Conservation (phyloP, 1,284 basidiomycete species). For the Neonothopanus nambi region DNA sequence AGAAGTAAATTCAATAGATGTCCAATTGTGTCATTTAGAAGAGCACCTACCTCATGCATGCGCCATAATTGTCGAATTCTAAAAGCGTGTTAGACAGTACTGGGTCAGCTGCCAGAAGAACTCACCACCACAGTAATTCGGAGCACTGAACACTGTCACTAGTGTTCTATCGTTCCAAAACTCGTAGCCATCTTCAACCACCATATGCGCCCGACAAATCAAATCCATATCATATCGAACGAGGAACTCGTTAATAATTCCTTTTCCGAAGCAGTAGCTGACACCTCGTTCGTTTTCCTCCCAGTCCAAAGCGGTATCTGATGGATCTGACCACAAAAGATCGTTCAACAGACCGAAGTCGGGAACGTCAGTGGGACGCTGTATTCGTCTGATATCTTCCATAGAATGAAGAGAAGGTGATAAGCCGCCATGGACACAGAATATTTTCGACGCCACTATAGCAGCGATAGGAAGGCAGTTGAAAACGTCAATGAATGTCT, state of each 20-base stretch:
- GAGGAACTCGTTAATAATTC: slow-evolving; percentile 95
- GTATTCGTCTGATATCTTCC: slow-evolving; percentile 99
- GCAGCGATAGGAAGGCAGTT: slow-evolving; percentile 98
- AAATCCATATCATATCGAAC: slow-evolving; percentile 96
- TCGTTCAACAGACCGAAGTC: slow-evolving; percentile 98
- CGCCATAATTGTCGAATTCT: slow-evolving; percentile 99
- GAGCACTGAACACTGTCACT: slow-evolving; percentile 98
- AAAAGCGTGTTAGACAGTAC: slow-evolving; percentile 15
- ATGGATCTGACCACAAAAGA: slow-evolving; percentile 97
- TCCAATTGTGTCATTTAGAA: slow-evolving; percentile 7
- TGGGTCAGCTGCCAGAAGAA: slow-evolving; percentile 18
- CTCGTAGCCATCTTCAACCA: slow-evolving; percentile 99
- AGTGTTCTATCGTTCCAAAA: slow-evolving; percentile 99
- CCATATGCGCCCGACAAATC: slow-evolving; percentile 99
- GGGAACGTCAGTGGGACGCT: slow-evolving; percentile 98
- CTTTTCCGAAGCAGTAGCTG: slow-evolving; percentile 98
- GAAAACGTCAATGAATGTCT: slow-evolving; percentile 99
- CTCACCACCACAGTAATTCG: slow-evolving; percentile 96
- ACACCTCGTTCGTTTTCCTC: slow-evolving; percentile 99
- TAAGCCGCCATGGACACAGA: slow-evolving; percentile 98
- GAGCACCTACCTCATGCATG: slow-evolving; percentile 77
- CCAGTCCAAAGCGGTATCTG: slow-evolving; percentile 97
- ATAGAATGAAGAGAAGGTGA: slow-evolving; percentile 97
- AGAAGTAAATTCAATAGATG: slow-evolving; percentile 17
- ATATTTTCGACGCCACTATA: slow-evolving; percentile 99